Evolutionary conservation across 176 grass and related monocot genomes (phyloP).

Genomic region (Paspalum notatum): DNA sequence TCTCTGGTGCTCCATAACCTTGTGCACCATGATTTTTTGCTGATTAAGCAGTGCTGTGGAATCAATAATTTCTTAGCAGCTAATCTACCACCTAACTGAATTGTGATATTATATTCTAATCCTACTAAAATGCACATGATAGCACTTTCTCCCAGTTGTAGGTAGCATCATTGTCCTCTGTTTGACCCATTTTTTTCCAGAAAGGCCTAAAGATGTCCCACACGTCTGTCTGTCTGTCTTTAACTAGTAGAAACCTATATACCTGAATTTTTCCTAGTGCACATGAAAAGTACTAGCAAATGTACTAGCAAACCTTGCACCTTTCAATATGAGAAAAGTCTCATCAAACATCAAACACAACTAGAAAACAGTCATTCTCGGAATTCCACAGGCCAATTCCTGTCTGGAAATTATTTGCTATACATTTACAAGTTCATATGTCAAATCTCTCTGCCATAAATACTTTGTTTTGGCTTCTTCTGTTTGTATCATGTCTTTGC

Average conservation of each 20-base stretch:
- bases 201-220: not conserved
- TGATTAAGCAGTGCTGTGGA: not conserved
- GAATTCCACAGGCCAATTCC: slow-evolving; percentile 18
- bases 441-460: slow-evolving; percentile 24
- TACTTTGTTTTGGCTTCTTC: slow-evolving; percentile 28
- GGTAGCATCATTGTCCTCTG: not conserved
- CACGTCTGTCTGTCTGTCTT: too few relatives aligned
- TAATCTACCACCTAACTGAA: not conserved
- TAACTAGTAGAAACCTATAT: not conserved
- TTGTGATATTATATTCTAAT: not conserved
- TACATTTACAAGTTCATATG: slow-evolving; percentile 41
- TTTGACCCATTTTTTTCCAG: not conserved
- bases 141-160: not conserved
- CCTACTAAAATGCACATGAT: not conserved
- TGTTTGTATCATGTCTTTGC: slow-evolving; percentile 38
- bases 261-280: not conserved
- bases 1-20: not conserved
- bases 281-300: not conserved
- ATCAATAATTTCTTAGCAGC: not conserved
- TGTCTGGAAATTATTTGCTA: slow-evolving; percentile 28
- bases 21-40: not conserved
- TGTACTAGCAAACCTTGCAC: not conserved
- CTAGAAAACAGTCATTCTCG: slow-evolving; percentile 19
- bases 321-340: too few relatives aligned
- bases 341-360: slow-evolving; percentile 2